These are phyloP conservation scores for Citrus trifoliata DNA, from an alignment of 345 rosid species.

Conservation along the genomic window DNA sequence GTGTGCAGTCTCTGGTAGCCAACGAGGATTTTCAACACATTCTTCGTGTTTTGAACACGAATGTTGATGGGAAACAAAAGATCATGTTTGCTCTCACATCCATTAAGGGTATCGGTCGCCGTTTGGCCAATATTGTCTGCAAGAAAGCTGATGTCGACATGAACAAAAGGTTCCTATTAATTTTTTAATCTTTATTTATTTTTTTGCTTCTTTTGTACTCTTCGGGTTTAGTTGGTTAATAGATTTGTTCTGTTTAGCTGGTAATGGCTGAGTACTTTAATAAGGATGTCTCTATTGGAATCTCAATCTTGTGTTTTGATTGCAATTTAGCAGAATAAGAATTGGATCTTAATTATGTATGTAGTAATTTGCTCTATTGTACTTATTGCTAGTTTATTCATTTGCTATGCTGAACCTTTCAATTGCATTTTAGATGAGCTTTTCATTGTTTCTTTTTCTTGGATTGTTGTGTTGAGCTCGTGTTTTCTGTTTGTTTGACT, in stretches of 20 bases:
- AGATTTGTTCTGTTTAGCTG: neutral
- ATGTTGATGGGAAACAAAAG: slow-evolving; percentile 33
- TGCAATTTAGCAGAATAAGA: neutral
- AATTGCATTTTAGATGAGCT: too few species aligned
- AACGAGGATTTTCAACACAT: slow-evolving; percentile 46
- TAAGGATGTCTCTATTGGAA: neutral
- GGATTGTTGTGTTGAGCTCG: neutral
- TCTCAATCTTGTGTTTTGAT: neutral
- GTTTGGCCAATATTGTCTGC: slow-evolving; percentile 41
- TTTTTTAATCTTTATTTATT: neutral
- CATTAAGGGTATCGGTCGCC: slow-evolving; percentile 42
- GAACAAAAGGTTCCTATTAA: slow-evolving; percentile 31
- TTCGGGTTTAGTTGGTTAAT: neutral
- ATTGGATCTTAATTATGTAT: neutral
- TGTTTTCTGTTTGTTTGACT: neutral
- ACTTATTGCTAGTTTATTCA: neutral
- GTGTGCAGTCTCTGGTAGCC: slow-evolving; percentile 34
- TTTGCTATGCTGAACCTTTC: neutral
- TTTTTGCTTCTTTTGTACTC: neutral
- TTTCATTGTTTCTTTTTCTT: too few species aligned
- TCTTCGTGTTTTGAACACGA: slow-evolving; percentile 31
- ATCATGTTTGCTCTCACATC: slow-evolving; percentile 41
- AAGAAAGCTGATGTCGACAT: slow-evolving; percentile 47
- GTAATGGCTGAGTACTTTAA: neutral
- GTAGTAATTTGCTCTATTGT: neutral